Evolutionary conservation across 2,329 filamentous ascomycete genomes (phyloP), one percentile per base, ranked within the genome.

Genomic region (Ophiostoma tasmaniense): DNA sequence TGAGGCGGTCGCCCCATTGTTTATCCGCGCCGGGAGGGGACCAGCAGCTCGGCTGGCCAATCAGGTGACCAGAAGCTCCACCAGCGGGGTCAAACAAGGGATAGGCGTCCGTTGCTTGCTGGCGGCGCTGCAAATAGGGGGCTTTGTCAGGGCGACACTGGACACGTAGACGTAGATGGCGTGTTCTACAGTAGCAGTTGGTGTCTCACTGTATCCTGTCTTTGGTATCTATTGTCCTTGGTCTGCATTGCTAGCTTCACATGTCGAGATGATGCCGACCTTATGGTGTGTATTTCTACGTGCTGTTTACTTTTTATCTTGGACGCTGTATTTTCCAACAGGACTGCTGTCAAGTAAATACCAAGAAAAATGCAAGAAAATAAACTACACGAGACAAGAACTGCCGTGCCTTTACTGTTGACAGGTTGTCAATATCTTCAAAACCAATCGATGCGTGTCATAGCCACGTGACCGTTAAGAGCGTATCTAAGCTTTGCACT

Each of bases 21-120:
- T 71, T 66, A 70, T 70, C 70, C 70, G 70, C 62, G 69, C 70
- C 68, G 70, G 50, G 52, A 61, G 45, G 69, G n/a, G 50, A 64
- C 22, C n/a, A 45, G n/a, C 3, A 30, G 7, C 5, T 17, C 6
- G 20, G 3, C 14, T 25, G 28, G 39, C 70, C 70, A 71, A 71
- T 69, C 62, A 71, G 39, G 17, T 67, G 68, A 68, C 69, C 52
- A 68, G 52, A 30, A 68, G 67, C 67, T 69, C 33, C 13, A 61
- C 13, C 45, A 28, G 65, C 50, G 67, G 69, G 67, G 69, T 70
- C 20, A 20, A 65, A 17, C 50, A 25, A 55, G 50, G 50, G 50
- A 55, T 55, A 55, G 22, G n/a, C 50, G 50, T 55, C 42, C 42
- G 42, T 62, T 30, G 52, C 59, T 69, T 45, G 55, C 52, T n/a